A percentile compares a stretch with the other conserved stretches of the same genome.
These are phyloP conservation scores for Debaryomyces fabryi DNA, from an alignment of 1,139 yeast genomes.

Conservation along the genomic window DNA sequence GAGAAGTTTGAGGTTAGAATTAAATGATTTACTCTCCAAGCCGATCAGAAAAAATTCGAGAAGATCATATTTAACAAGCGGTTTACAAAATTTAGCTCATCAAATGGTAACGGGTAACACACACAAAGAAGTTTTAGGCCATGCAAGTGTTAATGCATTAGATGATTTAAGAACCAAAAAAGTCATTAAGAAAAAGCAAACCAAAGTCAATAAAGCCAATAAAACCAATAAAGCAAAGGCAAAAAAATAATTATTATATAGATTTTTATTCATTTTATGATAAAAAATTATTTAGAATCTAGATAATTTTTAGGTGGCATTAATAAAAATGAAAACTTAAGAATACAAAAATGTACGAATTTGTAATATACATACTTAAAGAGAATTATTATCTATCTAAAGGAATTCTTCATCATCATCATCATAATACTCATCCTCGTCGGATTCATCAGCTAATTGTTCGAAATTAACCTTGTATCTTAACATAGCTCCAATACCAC, in stretches of 20 bases:
- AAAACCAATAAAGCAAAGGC: conserved; percentile 14
- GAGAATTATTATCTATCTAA: conserved; percentile 20
- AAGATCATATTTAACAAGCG: conserved; percentile 82
- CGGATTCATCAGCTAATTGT: conserved; percentile 86
- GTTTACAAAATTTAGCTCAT: conserved; percentile 82
- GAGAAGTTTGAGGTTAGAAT: conserved; percentile 53
- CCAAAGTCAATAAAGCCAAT: conserved; percentile 17
- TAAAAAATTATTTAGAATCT: background rate
- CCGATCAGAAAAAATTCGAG: conserved; percentile 72
- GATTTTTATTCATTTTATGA: background rate
- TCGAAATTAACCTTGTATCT: conserved; percentile 97
- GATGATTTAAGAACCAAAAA: conserved; percentile 53
- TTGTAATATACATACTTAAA: conserved; percentile 6
- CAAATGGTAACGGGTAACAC: conserved; percentile 73
- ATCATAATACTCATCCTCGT: conserved; percentile 82
- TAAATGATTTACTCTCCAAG: conserved; percentile 54
- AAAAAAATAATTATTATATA: conserved; percentile 1
- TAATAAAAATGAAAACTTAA: conserved; percentile 1
- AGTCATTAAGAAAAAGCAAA: conserved; percentile 17
- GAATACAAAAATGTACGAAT: conserved; percentile 3
- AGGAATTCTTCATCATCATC: conserved; percentile 65
- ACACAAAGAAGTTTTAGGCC: conserved; percentile 73
- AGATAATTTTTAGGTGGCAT: background rate
- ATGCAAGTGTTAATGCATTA: conserved; percentile 68
- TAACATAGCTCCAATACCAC: conserved; percentile 96